Evolutionary conservation across 2,329 filamentous ascomycete species (phyloP), one percentile per base, ranked within the genome.

Genomic region (Celoporthe dispersa): DNA sequence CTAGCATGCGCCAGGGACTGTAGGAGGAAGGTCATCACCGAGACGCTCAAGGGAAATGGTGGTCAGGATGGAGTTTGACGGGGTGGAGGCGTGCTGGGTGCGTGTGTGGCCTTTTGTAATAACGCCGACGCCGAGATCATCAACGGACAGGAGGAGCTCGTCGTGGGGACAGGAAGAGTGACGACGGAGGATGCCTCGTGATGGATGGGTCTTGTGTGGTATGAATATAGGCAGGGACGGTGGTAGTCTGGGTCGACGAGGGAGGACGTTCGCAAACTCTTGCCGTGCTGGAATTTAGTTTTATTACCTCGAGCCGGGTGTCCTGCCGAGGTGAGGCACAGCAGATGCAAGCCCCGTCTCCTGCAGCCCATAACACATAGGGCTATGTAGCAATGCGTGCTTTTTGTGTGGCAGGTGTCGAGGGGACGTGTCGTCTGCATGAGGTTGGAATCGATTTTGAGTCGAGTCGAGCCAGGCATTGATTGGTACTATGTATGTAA

Each of bases 221-320:
- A 48, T 48, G 19, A 48, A 22, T 22, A 48, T 11, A 48, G 44
- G 22, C 2, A 39, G 41, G 41, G 11, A 48, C 41, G 41, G 41
- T 48, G 4, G 41, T 19, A 7, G 22, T 19, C n/a, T 3, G 12
- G 51, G n/a, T 55, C n/a, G 37, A 37, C 16, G 22, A 12, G 41
- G 22, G 31, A 37, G 22, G 39, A 28, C 9, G 39, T 25, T 64
- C 62, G 62, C 62, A 64, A 64, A 64, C 62, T 64, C 14, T 48
- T 64, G 62, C 62, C 62, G 25, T 63, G 25, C 25, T 48, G 7
- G 44, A 48, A 48, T 33, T 33, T 25, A 64, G 19, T n/a, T n/a
- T 2, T 48, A 48, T n/a, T n/a, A 48, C n/a, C 22, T 48, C 44
- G 6, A 7, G 22, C 44, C 8, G 22, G 19, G 44, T n/a, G 7